Percentiles rank a stretch among this genome's conserved stretches.
phyloP scores from a whole-genome alignment of 2,329 filamentous ascomycete genomes.

The Aspergillus novofumigatus region DNA sequence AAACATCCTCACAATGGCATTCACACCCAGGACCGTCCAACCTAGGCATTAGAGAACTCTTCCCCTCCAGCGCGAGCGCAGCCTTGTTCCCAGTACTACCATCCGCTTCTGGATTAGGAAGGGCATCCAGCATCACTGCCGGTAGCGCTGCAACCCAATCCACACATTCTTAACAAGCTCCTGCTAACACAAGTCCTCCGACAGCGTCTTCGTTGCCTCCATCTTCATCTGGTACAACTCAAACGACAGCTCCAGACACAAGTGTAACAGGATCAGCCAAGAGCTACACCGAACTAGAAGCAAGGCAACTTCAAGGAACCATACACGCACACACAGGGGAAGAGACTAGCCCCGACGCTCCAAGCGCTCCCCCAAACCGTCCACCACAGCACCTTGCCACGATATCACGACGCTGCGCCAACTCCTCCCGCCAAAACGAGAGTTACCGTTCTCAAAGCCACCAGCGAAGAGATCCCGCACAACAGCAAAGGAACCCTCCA shows the following conservation, averaged over 20 bases:
- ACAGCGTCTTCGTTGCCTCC: neutral
- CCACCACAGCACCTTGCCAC: conserved; percentile 24
- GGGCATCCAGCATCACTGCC: neutral
- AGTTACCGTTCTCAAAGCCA: conserved; percentile 38
- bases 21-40: conserved; percentile 10
- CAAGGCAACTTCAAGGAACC: neutral
- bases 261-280: neutral
- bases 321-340: neutral
- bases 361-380: conserved; percentile 13
- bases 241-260: neutral
- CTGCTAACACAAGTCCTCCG: neutral
- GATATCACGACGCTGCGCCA: conserved; percentile 28
- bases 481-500: neutral
- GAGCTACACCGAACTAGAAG: neutral
- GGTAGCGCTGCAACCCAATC: neutral
- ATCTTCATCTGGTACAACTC: neutral
- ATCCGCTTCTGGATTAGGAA: neutral
- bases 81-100: conserved; percentile 2
- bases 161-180: neutral
- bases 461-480: conserved; percentile 15
- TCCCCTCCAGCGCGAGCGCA: conserved; percentile 5
- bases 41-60: conserved; percentile 1
- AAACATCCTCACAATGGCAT: conserved; percentile 26
- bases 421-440: conserved; percentile 40
- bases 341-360: neutral